Conservation (phyloP, 2,329 filamentous ascomycete genomes). For the Curvularia hawaiiensis region DNA sequence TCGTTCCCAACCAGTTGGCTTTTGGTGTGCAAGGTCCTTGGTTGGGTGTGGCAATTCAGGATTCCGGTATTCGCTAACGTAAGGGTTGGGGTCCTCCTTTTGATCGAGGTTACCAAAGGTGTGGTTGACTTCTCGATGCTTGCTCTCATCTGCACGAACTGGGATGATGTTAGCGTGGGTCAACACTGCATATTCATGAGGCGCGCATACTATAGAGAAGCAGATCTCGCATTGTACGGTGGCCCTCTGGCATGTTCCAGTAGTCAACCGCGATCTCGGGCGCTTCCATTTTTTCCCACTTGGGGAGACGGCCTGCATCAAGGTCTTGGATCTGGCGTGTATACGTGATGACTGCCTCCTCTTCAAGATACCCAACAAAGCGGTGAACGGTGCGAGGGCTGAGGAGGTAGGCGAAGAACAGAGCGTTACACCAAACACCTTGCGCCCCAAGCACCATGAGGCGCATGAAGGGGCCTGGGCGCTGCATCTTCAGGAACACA, state of each 20-base stretch:
- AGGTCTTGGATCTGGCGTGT: conserved; percentile 86
- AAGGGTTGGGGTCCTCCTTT: conserved; percentile 88
- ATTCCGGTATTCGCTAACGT: conserved; percentile 81
- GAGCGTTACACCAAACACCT: conserved; percentile 86
- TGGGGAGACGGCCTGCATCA: conserved; percentile 80
- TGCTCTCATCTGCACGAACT: conserved; percentile 48
- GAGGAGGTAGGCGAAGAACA: conserved; percentile 88
- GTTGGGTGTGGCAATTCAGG: conserved; percentile 68
- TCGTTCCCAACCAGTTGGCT: conserved; percentile 80
- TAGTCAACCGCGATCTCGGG: conserved; percentile 91
- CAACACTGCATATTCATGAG: conserved; percentile 3
- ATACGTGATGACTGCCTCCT: conserved; percentile 96
- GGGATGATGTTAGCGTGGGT: conserved; percentile 11
- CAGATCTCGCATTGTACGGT: conserved; percentile 82
- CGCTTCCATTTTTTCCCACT: conserved; percentile 78
- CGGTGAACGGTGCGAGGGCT: conserved; percentile 88
- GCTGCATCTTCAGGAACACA: conserved; percentile 89
- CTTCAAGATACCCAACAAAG: conserved; percentile 96
- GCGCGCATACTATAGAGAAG: conserved; percentile 76
- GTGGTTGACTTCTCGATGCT: conserved; percentile 92
- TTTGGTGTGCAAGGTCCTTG: conserved; percentile 68
- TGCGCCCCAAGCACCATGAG: conserved; percentile 71
- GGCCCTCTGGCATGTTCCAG: conserved; percentile 89
- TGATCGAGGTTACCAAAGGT: conserved; percentile 89
- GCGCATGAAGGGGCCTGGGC: conserved; percentile 88